Evolutionary conservation across 129 eudicot species (phyloP).

Genomic region (Lactuca saligna): DNA sequence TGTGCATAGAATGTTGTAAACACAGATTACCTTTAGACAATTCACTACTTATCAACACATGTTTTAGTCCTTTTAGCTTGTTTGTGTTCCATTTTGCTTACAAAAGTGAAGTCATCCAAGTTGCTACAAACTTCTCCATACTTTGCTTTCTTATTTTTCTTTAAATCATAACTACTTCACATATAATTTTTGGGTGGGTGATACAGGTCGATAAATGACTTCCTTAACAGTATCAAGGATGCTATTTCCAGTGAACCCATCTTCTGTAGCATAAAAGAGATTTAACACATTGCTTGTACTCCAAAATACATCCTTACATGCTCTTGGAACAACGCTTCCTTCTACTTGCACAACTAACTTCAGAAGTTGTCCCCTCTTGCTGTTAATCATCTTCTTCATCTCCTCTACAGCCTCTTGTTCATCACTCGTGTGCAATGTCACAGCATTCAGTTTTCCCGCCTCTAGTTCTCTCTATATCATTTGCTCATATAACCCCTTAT

Average conservation of each 20-base stretch:
- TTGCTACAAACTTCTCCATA: too few relatives aligned
- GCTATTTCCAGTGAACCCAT: slow-evolving; percentile 54
- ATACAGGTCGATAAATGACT: slow-evolving; percentile 51
- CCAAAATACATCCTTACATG: slow-evolving; percentile 73
- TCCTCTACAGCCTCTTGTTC: too few relatives aligned
- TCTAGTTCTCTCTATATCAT: too few relatives aligned
- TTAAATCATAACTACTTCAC: too few relatives aligned
- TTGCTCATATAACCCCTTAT: too few relatives aligned
- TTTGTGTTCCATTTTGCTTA: too few relatives aligned
- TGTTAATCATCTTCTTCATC: too few relatives aligned
- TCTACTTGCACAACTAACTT: slow-evolving; percentile 44
- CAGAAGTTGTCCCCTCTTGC: not conserved
- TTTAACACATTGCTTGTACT: slow-evolving; percentile 49
- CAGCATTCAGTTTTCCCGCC: too few relatives aligned
- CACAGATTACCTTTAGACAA: slow-evolving; percentile 23
- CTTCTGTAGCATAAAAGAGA: slow-evolving; percentile 51
- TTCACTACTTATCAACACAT: slow-evolving; percentile 9
- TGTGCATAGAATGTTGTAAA: slow-evolving; percentile 28
- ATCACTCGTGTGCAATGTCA: too few relatives aligned
- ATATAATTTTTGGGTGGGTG: too few relatives aligned
- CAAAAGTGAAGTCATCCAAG: too few relatives aligned
- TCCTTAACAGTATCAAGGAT: slow-evolving; percentile 36
- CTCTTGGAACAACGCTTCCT: slow-evolving; percentile 43
- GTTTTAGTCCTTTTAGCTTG: slow-evolving; percentile 2
- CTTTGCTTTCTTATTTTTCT: too few relatives aligned